These are phyloP conservation scores for Raffaelea ambrosiae DNA, from an alignment of 2,329 filamentous ascomycete genomes.

Conservation along the genomic window DNA sequence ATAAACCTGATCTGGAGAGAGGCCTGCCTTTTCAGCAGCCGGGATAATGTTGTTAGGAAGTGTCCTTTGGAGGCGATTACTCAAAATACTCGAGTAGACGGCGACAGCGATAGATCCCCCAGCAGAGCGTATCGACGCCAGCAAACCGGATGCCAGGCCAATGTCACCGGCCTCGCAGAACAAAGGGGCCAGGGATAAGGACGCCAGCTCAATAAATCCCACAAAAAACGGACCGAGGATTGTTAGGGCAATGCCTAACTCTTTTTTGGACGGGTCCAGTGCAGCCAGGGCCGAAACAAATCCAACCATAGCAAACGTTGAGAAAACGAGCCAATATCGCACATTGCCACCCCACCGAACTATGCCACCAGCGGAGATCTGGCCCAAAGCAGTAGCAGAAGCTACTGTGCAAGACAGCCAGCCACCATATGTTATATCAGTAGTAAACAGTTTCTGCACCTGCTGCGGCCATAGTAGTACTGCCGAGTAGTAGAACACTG, in stretches of 20 bases:
- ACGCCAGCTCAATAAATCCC: conserved; percentile 25
- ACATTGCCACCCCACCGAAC: conserved; percentile 25
- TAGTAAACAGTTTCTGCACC: conserved; percentile 24
- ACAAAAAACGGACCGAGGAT: conserved; percentile 28
- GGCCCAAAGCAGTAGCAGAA: conserved; percentile 24
- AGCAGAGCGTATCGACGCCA: conserved; percentile 27
- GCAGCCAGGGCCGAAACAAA: conserved; percentile 25
- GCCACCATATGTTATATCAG: conserved; percentile 23
- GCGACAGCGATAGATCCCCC: conserved; percentile 24
- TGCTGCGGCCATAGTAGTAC: conserved; percentile 28
- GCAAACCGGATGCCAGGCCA: conserved; percentile 29
- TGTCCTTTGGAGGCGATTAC: conserved; percentile 25
- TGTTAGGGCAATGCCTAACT: conserved; percentile 23
- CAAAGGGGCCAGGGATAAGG: conserved; percentile 24
- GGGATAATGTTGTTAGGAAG: conserved; percentile 13
- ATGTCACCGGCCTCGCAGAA: conserved; percentile 30
- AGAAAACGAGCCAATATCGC: conserved; percentile 27
- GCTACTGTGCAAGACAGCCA: conserved; percentile 28
- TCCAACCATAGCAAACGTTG: conserved; percentile 27
- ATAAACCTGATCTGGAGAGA: neutral
- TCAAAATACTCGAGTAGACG: conserved; percentile 30
- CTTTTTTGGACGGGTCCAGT: conserved; percentile 21
- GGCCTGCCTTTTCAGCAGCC: neutral
- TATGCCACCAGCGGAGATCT: conserved; percentile 22
- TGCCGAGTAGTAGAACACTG: conserved; percentile 24